Evolutionary conservation across 202 grass and related monocot species (phyloP).

Genomic region (Zoysia matrella): DNA sequence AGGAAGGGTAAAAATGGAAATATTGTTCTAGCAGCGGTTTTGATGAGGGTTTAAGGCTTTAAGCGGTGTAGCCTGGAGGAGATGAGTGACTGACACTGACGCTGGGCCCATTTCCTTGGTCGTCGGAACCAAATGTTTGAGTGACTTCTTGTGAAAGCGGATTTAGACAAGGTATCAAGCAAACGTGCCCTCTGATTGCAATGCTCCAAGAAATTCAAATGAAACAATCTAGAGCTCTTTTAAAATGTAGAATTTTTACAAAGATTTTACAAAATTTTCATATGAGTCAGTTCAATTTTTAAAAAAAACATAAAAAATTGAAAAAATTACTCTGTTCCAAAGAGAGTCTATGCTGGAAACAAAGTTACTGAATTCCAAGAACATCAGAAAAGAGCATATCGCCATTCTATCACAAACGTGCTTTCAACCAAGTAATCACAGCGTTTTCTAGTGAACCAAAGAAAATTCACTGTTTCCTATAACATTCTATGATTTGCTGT

Average conservation of each 20-base stretch:
- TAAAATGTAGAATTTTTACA: too few species aligned
- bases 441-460: background rate
- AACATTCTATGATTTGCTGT: background rate
- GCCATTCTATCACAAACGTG: background rate
- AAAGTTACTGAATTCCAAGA: too few species aligned
- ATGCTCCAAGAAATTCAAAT: background rate
- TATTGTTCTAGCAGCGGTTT: constrained; percentile 24
- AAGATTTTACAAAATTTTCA: too few species aligned
- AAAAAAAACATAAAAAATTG: too few species aligned
- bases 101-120: background rate
- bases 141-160: background rate
- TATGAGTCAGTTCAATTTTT: too few species aligned
- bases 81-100: constrained; percentile 8
- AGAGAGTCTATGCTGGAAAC: too few species aligned
- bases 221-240: background rate
- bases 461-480: background rate
- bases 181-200: background rate
- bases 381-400: too few species aligned
- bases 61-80: background rate
- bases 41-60: constrained; percentile 46
- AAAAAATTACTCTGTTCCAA: too few species aligned
- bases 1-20: constrained; percentile 59
- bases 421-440: background rate
- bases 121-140: background rate
- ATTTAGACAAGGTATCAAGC: background rate